Evolutionary conservation across 2,329 filamentous ascomycete species (phyloP).

Genomic region (Purpureocillium lavendulum): DNA sequence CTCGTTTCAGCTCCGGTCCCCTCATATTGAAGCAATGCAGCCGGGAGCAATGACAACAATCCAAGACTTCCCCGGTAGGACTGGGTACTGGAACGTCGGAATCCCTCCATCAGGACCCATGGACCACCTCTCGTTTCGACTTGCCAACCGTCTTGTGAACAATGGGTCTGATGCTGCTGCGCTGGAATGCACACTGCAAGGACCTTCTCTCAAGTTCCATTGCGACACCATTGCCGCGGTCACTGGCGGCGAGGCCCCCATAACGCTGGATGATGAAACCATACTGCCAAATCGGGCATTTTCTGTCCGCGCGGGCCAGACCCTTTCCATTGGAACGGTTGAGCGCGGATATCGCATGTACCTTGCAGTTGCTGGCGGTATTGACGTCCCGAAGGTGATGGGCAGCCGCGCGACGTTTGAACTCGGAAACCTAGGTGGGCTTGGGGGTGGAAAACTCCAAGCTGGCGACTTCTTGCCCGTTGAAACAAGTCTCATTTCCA

Average conservation of each 20-base stretch:
- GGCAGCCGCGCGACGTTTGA: constrained; percentile 23
- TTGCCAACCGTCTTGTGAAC: constrained; percentile 25
- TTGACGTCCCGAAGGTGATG: constrained; percentile 23
- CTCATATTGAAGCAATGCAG: constrained; percentile 25
- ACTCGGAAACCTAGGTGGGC: constrained; percentile 23
- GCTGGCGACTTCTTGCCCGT: constrained; percentile 20
- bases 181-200: constrained; percentile 25
- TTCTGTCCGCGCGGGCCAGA: constrained; percentile 15
- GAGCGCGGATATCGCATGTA: constrained; percentile 24
- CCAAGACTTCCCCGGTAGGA: constrained; percentile 31
- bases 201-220: constrained; percentile 26
- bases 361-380: constrained; percentile 23
- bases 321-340: constrained; percentile 14
- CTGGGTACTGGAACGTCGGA: constrained; percentile 27
- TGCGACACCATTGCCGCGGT: constrained; percentile 21
- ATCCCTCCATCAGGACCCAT: constrained; percentile 33
- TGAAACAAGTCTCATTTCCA: not conserved
- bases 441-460: constrained; percentile 22
- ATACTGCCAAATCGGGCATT: constrained; percentile 14
- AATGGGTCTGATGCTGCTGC: constrained; percentile 20
- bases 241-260: constrained; percentile 17
- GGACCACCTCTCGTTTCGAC: constrained; percentile 25
- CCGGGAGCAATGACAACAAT: constrained; percentile 26
- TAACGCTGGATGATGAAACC: constrained; percentile 15
- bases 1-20: constrained; percentile 16